Evolutionary conservation across 192 early-diverging fungal genomes (phyloP), one percentile per base, ranked within the genome.

Genomic region (Coemansia sp.): DNA sequence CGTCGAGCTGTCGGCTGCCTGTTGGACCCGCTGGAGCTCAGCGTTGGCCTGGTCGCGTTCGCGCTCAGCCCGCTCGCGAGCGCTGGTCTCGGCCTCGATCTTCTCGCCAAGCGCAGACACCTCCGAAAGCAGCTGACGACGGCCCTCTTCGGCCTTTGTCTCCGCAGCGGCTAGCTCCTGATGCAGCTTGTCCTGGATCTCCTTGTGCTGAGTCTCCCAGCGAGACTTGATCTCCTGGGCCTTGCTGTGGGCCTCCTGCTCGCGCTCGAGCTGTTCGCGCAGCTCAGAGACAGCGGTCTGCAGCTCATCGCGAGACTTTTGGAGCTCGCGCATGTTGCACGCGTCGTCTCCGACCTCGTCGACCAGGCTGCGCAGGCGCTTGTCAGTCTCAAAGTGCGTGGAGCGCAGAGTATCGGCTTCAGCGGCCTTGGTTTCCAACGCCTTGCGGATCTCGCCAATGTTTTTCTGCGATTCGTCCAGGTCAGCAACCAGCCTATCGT

Each of bases 261-360:
- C 92, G 37, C 87, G 86, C 60, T 91, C 90, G n/a, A 92, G 77
- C 58, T 86, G 88, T 15, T 72, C 75, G 43, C 84, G 75, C 28
- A 95, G 74, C 41, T 89, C 90, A 2, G 84, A 86, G 12, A 91
- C 76, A 32, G 79, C 77, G 7, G 74, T 63, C 65, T 93, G 88
- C 15, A 94, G 82, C 32, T 86, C 75, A 17, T 87, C 86, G 61
- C 88, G 85, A 5, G 86, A 53, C 65, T 88, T 90, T 67, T 92
- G 90, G 32, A 92, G 84, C 62, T 92, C 91, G 64, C 93, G 93
- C 22, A 90, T 77, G 69, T 91, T 93, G 74, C 88, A 74, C 9
- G 83, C 86, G 22, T 87, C 91, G 65, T 90, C 90, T 48, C 92
- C 92, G 48, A 72, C 62, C 90, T 87, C 37, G 83, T 68, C 67